Base-by-base conservation (phyloP, 2,329 filamentous ascomycete species). In the Aureobasidium mangrovei region DNA sequence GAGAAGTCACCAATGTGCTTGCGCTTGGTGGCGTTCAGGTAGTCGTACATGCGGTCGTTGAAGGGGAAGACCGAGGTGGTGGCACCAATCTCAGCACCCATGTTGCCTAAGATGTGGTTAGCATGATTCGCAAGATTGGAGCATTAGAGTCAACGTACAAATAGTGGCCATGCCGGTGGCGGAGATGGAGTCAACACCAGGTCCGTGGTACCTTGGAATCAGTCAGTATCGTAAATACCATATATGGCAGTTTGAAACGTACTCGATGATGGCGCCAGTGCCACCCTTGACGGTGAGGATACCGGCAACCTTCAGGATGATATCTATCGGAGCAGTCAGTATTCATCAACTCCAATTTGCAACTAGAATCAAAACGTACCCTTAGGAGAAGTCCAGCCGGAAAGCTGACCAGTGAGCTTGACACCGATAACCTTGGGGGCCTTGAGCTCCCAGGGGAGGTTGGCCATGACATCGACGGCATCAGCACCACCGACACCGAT, bases 401-500 rank as follows among this genome's bases (percentile, higher is more conserved):
- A 87, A 67, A 98, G 68, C 72, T 88, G 65, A 63, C 93, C 93
- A 63, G 91, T 96, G 56, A 98, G 85, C 76, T 88, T 94, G 55
- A 98, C 86, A 82, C 93, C 93, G 69, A 97, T 95, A 59, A 95
- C 78, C 77, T 96, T 96, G 60, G 93, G 93, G 58, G 93, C 91
- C 82, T 97, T 97, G 66, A 98, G 77, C 74, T 98, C 93, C 93
- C 93, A 97, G 58, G 91, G 91, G 62, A 95, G 83, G 74, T 89
- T 86, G 67, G 91, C 90, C 89, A 98, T 95, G 65, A 96, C 93
- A 74, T 98, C 93, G 66, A 97, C 93, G 57, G 93, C 93, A 76
- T 97, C 93, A 68, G 91, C 93, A 81, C 93, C 91, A 76, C 93
- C 91, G 60, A 96, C 91, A 84, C 91, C 91, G 69, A 97, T 95